Base-by-base conservation (phyloP, 1,284 basidiomycete genomes). In the Coriolopsis trogii region DNA sequence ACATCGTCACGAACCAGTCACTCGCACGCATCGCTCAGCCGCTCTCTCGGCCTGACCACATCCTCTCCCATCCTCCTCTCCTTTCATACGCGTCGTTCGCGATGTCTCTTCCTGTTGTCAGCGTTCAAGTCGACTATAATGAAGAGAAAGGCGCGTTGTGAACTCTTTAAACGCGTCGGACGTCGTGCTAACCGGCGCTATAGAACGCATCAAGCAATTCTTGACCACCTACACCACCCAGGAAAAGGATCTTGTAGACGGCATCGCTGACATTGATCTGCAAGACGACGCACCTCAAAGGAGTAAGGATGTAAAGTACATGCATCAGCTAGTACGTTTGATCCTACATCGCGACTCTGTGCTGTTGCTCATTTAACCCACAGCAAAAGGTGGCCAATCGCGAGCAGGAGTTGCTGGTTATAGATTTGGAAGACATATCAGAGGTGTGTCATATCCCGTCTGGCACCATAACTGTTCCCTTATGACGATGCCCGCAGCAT, bases 361-460 rank as follows among this genome's bases (percentile, higher is more conserved):
- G 15, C n/a, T 1, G 33, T 21, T 16, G 16, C 53, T 56, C 66
- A 60, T 26, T 20, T 43, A 50, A 58, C 56, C 57, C 60, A 16
- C 53, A 95, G 91, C 91, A 95, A 89, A 81, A 81, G 46, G 89
- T 99, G 55, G 92, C 95, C 44, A 97, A 99, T 71, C 84, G 96
- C 39, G 90, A 96, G 55, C 91, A 95, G 67, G 84, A 92, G 59
- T 88, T 88, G 80, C 76, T 95, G 15, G 74, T 85, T 37, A 82
- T 95, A 59, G 90, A 93, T 58, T 70, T 95, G 25, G 90, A 93
- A 66, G 93, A 95, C 67, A 73, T 95, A 24, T 74, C 79, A 52
- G 77, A 81, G 62, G 90, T 86, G 62, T 59, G 80, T 58, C 43
- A 34, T 50, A 41, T n/a, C 30, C 0, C 5, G 31, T 23, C 24